These are phyloP conservation scores for Ceratocystis diversiconidia DNA, from an alignment of 2,329 filamentous ascomycete genomes.

Conservation along the genomic window DNA sequence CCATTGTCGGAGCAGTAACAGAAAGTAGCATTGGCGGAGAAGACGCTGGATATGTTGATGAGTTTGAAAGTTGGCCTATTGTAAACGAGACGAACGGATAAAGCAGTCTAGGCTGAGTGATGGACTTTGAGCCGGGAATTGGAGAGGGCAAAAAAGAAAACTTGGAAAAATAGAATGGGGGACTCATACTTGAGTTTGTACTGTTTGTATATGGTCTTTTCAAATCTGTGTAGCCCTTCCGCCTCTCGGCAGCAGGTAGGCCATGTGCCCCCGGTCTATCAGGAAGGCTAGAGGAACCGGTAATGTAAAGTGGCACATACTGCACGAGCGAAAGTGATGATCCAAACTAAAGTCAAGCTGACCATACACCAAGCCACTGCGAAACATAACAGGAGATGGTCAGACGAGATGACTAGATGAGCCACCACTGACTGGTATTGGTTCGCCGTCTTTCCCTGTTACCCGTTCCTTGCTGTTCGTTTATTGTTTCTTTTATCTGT, in stretches of 20 bases:
- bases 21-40: neutral
- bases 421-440: no score
- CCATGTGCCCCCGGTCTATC: neutral
- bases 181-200: neutral
- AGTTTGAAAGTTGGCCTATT: no score
- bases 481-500: no score
- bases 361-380: neutral
- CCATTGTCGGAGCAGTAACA: neutral
- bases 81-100: no score
- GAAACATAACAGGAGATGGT: neutral
- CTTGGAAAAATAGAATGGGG: no score
- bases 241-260: neutral
- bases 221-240: neutral
- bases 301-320: constrained; percentile 5
- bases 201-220: constrained; percentile 2
- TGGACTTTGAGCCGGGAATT: no score
- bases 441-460: no score
- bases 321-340: constrained; percentile 16
- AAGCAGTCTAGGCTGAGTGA: no score
- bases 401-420: neutral
- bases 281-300: neutral
- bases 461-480: no score
- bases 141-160: no score
- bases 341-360: neutral
- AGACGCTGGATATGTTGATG: neutral